Evolutionary conservation across 2,329 filamentous ascomycete species (phyloP).

Genomic region (Aspergillus phoenicis): DNA sequence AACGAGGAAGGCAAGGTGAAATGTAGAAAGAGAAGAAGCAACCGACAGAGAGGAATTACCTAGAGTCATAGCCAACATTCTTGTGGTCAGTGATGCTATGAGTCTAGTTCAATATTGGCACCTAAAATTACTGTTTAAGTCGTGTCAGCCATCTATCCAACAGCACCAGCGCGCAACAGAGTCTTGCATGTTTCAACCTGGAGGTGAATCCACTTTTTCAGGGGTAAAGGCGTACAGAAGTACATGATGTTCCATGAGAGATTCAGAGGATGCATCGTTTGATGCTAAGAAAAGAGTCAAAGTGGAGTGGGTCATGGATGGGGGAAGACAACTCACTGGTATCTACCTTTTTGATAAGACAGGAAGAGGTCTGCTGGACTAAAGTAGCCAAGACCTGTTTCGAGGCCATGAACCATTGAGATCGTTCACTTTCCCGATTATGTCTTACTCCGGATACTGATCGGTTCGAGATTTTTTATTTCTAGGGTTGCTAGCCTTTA

Average conservation of each 20-base stretch:
- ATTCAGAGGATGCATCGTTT: neutral
- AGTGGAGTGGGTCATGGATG: neutral
- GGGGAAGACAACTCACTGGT: neutral
- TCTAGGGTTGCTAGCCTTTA: neutral
- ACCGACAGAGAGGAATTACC: neutral
- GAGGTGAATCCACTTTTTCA: neutral
- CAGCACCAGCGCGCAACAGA: neutral
- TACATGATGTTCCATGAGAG: neutral
- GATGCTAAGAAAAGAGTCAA: conserved; percentile 1
- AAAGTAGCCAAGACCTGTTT: neutral
- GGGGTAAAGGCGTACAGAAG: neutral
- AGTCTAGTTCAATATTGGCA: neutral
- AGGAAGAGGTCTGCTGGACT: neutral
- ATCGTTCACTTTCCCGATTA: neutral
- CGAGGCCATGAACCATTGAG: neutral
- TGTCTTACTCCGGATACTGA: neutral
- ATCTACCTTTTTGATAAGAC: neutral
- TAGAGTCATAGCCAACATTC: neutral
- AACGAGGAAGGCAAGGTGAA: neutral
- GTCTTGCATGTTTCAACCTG: neutral
- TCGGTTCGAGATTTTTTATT: too few relatives aligned
- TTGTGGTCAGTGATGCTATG: neutral
- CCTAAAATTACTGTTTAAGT: neutral
- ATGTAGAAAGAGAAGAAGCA: neutral
- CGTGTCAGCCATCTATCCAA: neutral